phyloP scores from a whole-genome alignment of 768 basidiomycete species.

The Leccinum incarnatum region DNA sequence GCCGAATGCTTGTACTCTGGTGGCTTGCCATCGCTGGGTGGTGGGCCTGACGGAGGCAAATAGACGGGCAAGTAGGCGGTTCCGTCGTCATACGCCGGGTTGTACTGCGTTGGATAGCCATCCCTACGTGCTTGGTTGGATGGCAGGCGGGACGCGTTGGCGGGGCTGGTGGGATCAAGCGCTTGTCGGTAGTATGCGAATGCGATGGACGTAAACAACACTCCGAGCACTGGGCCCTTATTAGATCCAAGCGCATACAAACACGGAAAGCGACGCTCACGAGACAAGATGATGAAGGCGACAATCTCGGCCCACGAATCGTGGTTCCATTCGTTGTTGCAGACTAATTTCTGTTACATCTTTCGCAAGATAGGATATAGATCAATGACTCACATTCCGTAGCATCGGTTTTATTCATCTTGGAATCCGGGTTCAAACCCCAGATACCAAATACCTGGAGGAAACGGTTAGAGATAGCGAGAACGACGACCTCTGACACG shows the following conservation, averaged over 20 bases:
- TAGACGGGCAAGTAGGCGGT: conserved; percentile 35
- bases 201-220: conserved; percentile 62
- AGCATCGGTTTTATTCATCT: conserved; percentile 41
- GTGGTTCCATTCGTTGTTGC: conserved; percentile 54
- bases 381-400: conserved; percentile 39
- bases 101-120: conserved; percentile 52
- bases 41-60: conserved; percentile 51
- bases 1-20: conserved; percentile 46
- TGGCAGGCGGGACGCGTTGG: conserved; percentile 48
- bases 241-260: background rate
- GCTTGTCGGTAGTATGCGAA: conserved; percentile 76
- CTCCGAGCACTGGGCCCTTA: conserved; percentile 44
- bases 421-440: conserved; percentile 39
- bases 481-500: conserved; percentile 7
- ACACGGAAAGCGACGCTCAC: conserved; percentile 39
- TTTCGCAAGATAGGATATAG: background rate
- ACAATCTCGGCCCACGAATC: conserved; percentile 71
- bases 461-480: conserved; percentile 17
- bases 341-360: conserved; percentile 47
- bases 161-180: conserved; percentile 61
- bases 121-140: conserved; percentile 36
- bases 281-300: conserved; percentile 52
- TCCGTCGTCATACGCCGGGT: conserved; percentile 48
- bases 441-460: conserved; percentile 50
- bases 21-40: conserved; percentile 45